A percentile compares a stretch with the other conserved stretches of the same genome.
Evolutionary conservation across 352 stramenopile genomes (phyloP).

Genomic region (Globisporangium solare): DNA sequence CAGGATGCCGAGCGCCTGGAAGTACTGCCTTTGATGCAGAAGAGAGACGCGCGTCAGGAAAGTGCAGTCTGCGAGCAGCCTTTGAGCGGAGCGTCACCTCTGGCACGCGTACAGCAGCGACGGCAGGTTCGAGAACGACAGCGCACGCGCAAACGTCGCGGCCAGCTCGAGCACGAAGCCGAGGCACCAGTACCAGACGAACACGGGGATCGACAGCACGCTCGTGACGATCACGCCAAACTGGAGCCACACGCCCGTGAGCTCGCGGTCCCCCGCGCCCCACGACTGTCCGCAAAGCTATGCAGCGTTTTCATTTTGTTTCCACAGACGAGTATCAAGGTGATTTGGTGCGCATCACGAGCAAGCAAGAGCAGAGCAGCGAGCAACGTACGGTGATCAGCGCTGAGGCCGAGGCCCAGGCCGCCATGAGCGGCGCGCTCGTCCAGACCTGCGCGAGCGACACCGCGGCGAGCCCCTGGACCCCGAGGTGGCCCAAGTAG

Average conservation of each 20-base stretch:
- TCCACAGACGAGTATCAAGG: no score
- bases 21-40: slow-evolving; percentile 43
- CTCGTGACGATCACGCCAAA: slow-evolving; percentile 56
- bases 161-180: slow-evolving; percentile 53
- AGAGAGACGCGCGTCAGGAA: neutral
- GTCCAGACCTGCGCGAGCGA: slow-evolving; percentile 75
- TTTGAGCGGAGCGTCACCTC: slow-evolving; percentile 17
- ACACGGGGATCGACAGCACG: slow-evolving; percentile 48
- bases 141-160: slow-evolving; percentile 51
- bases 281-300: slow-evolving; percentile 72
- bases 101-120: slow-evolving; percentile 64
- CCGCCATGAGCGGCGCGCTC: slow-evolving; percentile 51
- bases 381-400: slow-evolving; percentile 45
- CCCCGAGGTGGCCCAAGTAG: slow-evolving; percentile 76
- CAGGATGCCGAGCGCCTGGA: slow-evolving; percentile 63
- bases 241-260: slow-evolving; percentile 75
- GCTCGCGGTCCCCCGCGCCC: slow-evolving; percentile 56
- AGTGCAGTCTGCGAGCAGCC: neutral
- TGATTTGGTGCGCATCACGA: neutral
- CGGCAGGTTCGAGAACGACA: slow-evolving; percentile 54
- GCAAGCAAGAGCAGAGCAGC: neutral
- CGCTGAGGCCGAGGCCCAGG: slow-evolving; percentile 55
- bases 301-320: no score
- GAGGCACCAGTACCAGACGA: slow-evolving; percentile 72
- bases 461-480: slow-evolving; percentile 58